phyloP scores from a whole-genome alignment of 2,329 filamentous ascomycete species.

The Chaetomiaceae sp. region DNA sequence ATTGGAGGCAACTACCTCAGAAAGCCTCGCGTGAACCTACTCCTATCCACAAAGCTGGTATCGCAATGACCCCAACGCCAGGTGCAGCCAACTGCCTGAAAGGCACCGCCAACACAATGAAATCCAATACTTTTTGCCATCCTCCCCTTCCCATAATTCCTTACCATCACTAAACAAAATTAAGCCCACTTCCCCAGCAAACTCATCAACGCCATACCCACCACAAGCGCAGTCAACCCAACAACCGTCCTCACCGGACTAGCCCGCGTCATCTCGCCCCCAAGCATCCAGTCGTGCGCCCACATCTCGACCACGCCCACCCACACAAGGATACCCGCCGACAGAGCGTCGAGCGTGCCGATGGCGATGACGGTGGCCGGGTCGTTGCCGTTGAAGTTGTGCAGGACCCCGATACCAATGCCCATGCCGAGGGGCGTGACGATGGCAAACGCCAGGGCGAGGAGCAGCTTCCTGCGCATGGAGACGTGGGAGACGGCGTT shows the following conservation, averaged over 20 bases:
- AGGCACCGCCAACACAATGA: no score
- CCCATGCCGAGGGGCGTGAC: conserved; percentile 77
- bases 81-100: no score
- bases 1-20: no score
- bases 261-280: conserved; percentile 51
- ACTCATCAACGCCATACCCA: conserved; percentile 66
- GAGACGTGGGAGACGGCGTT: conserved; percentile 27
- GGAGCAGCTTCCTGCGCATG: conserved; percentile 51
- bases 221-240: conserved; percentile 51
- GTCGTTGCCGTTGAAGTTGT: conserved; percentile 70
- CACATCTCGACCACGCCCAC: conserved; percentile 77
- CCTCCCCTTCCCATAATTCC: no score
- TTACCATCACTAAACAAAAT: no score
- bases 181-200: conserved; percentile 69
- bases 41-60: no score
- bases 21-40: no score
- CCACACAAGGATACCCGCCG: conserved; percentile 74
- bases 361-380: conserved; percentile 64
- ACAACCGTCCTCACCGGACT: conserved; percentile 43
- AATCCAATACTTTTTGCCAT: no score
- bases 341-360: conserved; percentile 68
- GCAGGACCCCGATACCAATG: conserved; percentile 68
- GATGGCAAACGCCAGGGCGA: conserved; percentile 62
- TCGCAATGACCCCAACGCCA: no score
- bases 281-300: conserved; percentile 67